These are phyloP conservation scores for Dendrobium officinale DNA, from an alignment of 106 monocot genomes.

Conservation along the genomic window DNA sequence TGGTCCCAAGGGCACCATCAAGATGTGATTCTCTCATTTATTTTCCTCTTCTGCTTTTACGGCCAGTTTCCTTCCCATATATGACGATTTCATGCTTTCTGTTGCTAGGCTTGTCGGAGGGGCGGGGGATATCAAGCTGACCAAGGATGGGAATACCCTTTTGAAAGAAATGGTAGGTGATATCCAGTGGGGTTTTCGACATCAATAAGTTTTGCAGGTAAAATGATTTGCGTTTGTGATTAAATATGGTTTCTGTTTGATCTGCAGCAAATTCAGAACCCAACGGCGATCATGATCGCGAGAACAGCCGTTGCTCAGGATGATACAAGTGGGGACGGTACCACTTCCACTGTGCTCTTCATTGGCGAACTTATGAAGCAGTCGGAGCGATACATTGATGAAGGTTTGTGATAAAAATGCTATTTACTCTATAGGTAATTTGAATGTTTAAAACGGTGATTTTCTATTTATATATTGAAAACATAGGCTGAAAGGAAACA, in stretches of 20 bases:
- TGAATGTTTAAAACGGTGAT: background rate
- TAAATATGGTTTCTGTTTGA: background rate
- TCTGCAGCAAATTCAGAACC: conserved; percentile 87
- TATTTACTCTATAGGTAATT: too few species aligned
- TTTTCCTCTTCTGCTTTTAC: background rate
- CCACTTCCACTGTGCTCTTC: conserved; percentile 87
- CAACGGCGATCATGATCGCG: conserved; percentile 94
- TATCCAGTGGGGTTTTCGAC: background rate
- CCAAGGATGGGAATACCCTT: conserved; percentile 91
- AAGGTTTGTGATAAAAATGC: conserved; percentile 38
- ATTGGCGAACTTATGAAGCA: conserved; percentile 99
- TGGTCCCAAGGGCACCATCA: conserved; percentile 94
- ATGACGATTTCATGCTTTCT: background rate
- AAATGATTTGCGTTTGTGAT: background rate
- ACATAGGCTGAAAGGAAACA: background rate
- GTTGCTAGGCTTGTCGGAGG: conserved; percentile 73
- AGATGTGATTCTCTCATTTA: conserved; percentile 36
- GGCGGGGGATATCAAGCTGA: conserved; percentile 87
- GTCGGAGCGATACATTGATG: conserved; percentile 85
- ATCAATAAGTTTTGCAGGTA: background rate
- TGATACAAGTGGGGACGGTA: conserved; percentile 82
- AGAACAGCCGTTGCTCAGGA: conserved; percentile 92
- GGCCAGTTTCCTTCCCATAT: background rate
- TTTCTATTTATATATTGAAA: background rate
- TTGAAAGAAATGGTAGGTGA: conserved; percentile 83